Conservation (phyloP, 176 grass and related monocot species). For the Typha latifolia region DNA sequence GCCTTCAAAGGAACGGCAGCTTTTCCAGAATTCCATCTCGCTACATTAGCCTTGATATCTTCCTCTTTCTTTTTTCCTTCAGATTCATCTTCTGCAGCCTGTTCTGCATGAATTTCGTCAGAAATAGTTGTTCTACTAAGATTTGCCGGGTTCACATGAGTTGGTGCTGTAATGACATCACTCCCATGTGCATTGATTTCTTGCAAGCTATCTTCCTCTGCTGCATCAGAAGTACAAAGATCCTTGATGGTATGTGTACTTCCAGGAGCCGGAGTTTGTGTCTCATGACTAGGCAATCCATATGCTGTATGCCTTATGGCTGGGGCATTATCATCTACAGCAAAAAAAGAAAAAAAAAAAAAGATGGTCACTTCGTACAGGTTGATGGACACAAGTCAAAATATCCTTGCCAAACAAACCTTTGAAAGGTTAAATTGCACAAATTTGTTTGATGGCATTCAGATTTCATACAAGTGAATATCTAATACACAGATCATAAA, state of each 20-base stretch:
- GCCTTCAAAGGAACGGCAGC: slow-evolving; percentile 40
- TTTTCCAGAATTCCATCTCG: slow-evolving; percentile 27
- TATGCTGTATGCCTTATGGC: slow-evolving; percentile 12
- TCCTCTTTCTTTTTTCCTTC: slow-evolving; percentile 8
- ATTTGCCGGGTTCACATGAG: slow-evolving; percentile 5
- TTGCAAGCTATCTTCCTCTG: slow-evolving; percentile 3
- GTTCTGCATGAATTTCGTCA: slow-evolving; percentile 14
- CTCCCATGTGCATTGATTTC: slow-evolving; percentile 4
- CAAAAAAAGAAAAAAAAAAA: not conserved
- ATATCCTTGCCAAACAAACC: not conserved
- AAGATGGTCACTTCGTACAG: not conserved
- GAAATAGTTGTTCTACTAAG: not conserved
- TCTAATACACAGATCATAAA: too few relatives aligned
- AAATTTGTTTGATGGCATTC: not conserved
- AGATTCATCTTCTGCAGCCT: slow-evolving; percentile 4
- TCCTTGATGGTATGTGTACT: slow-evolving; percentile 13
- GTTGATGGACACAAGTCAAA: not conserved
- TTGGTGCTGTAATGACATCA: not conserved
- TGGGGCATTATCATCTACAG: not conserved
- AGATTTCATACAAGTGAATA: not conserved
- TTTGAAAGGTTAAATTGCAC: not conserved
- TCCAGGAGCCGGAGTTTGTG: slow-evolving; percentile 8
- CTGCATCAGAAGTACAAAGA: slow-evolving; percentile 11
- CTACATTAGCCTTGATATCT: slow-evolving; percentile 8
- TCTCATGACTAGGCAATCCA: slow-evolving; percentile 3